These are phyloP conservation scores for Glycine latifolia DNA, from an alignment of 306 rosid genomes.

Conservation along the genomic window DNA sequence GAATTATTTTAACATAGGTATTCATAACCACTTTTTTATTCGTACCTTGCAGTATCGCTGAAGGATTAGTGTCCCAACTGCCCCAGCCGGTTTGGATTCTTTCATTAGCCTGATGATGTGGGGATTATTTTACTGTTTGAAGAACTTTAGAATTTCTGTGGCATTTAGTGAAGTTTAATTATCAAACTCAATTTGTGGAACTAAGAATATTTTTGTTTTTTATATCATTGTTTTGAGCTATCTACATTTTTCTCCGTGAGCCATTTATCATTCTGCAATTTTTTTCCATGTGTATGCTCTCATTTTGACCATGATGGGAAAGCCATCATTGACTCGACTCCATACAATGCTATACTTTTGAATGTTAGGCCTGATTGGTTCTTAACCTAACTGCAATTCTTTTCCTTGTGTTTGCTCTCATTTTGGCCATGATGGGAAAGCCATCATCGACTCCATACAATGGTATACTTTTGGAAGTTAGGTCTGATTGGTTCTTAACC, in stretches of 20 bases:
- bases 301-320: too few species aligned
- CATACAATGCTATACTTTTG: too few species aligned
- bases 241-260: background rate
- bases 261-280: background rate
- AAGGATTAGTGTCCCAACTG: slow-evolving; percentile 4
- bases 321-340: too few species aligned
- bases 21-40: background rate
- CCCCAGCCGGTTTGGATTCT: slow-evolving; percentile 6
- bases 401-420: too few species aligned
- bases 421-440: too few species aligned
- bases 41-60: slow-evolving; percentile 75
- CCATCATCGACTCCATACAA: too few species aligned
- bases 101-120: slow-evolving; percentile 27
- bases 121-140: slow-evolving; percentile 23
- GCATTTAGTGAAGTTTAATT: slow-evolving; percentile 16
- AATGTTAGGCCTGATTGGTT: too few species aligned
- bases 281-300: too few species aligned
- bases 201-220: slow-evolving; percentile 27
- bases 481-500: too few species aligned
- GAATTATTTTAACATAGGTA: background rate
- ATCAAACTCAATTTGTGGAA: slow-evolving; percentile 34
- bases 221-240: slow-evolving; percentile 26
- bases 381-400: too few species aligned
- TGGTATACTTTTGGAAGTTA: too few species aligned
- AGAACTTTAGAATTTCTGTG: slow-evolving; percentile 40